Conservation (phyloP, 208 protist genomes). For the Hexamita inflata region DNA sequence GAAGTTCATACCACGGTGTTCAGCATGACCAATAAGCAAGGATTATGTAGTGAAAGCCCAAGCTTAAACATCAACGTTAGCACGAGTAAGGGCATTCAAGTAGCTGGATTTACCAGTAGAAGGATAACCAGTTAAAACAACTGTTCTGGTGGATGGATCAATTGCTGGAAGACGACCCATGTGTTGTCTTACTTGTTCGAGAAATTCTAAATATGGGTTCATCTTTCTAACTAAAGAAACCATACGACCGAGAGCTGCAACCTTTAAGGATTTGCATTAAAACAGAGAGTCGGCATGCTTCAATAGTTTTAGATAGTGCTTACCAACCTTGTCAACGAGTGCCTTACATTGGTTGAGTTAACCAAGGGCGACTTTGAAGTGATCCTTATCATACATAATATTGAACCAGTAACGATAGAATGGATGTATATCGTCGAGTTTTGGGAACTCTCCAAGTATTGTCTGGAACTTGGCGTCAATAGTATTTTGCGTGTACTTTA, state of each 20-base stretch:
- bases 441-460: conserved; percentile 84
- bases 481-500: conserved; percentile 37
- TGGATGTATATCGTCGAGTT: conserved; percentile 95
- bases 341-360: conserved; percentile 83
- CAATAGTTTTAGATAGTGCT: conserved; percentile 89
- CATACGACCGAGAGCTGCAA: conserved; percentile 93
- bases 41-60: conserved; percentile 99
- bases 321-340: conserved; percentile 86
- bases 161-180: conserved; percentile 94
- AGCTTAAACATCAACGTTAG: conserved; percentile 97
- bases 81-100: conserved; percentile 98
- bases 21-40: conserved; percentile 96
- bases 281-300: conserved; percentile 99
- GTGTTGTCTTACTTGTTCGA: conserved; percentile 99
- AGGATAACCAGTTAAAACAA: conserved; percentile 91
- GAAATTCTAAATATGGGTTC: conserved; percentile 74
- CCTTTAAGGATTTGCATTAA: conserved; percentile 98
- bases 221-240: conserved; percentile 86
- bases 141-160: conserved; percentile 89
- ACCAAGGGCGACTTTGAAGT: conserved; percentile 99
- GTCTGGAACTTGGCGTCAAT: conserved; percentile 78
- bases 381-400: conserved; percentile 97
- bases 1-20: conserved; percentile 82
- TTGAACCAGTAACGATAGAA: conserved; percentile 99
- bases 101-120: conserved; percentile 99